Conservation (phyloP, 208 protist genomes). For the Crithidia thermophila region DNA sequence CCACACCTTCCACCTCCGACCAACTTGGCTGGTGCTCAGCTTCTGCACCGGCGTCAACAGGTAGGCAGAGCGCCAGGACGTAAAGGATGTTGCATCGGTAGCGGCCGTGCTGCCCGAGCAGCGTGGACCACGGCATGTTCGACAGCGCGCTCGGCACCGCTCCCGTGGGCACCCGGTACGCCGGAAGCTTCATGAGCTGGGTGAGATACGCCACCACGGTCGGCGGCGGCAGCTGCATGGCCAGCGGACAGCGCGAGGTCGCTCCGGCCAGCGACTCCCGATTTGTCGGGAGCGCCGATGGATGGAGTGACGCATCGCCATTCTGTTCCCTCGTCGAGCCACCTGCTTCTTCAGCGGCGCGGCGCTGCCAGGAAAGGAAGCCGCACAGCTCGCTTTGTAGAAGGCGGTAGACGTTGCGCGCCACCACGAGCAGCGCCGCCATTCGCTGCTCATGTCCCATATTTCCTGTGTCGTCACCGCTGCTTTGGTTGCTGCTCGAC, state of each 20-base stretch:
- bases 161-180: constrained; percentile 33
- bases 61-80: constrained; percentile 32
- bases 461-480: too few relatives aligned
- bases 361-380: constrained; percentile 20
- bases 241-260: constrained; percentile 17
- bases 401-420: constrained; percentile 56
- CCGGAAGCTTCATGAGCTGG: constrained; percentile 22
- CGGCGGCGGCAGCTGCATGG: not conserved
- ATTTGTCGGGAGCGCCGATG: constrained; percentile 9
- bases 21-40: not conserved
- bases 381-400: constrained; percentile 63
- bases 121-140: constrained; percentile 46
- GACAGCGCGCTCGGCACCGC: constrained; percentile 44
- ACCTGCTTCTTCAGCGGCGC: not conserved
- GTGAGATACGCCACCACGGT: constrained; percentile 19
- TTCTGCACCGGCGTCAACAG: not conserved
- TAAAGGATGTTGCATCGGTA: constrained; percentile 67
- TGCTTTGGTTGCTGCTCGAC: not conserved
- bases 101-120: constrained; percentile 63
- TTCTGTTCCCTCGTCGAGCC: not conserved
- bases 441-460: constrained; percentile 25
- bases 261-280: constrained; percentile 7
- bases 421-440: constrained; percentile 44
- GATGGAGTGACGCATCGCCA: not conserved
- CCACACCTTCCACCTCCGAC: not conserved